Evolutionary conservation across 345 rosid species (phyloP).

Genomic region (Hibiscus syriacus): DNA sequence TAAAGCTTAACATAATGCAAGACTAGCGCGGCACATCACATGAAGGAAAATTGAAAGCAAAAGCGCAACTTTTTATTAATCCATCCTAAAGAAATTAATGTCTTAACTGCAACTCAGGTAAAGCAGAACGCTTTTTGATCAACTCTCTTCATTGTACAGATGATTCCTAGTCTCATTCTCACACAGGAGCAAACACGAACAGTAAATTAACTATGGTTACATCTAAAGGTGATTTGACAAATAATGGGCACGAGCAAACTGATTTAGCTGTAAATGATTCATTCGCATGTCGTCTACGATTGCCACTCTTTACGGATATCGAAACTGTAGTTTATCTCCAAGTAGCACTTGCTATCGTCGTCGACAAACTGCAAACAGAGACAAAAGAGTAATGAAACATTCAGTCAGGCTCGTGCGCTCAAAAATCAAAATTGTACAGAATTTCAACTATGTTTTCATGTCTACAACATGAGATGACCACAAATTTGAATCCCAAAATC

Average conservation of each 20-base stretch:
- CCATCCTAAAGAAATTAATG: slow-evolving; percentile 17
- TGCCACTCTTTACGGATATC: slow-evolving; percentile 78
- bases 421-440: not conserved
- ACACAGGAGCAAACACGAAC: slow-evolving; percentile 8
- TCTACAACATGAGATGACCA: not conserved
- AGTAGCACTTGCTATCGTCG: slow-evolving; percentile 76
- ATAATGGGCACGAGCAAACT: not conserved
- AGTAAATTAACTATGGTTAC: too few species aligned
- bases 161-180: not conserved
- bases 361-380: slow-evolving; percentile 53
- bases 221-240: slow-evolving; percentile 17
- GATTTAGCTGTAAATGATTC: not conserved
- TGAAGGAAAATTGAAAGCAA: not conserved
- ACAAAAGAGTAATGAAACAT: not conserved
- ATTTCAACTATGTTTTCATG: not conserved
- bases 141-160: slow-evolving; percentile 11
- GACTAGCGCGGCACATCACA: not conserved
- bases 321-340: slow-evolving; percentile 82
- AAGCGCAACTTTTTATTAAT: too few species aligned
- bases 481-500: slow-evolving; percentile 3
- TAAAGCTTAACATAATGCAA: slow-evolving; percentile 6
- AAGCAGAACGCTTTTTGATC: not conserved
- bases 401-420: not conserved
- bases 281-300: slow-evolving; percentile 9
- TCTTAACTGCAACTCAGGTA: not conserved